These are phyloP conservation scores for Calamus simplicifolius DNA, from an alignment of 176 grass and related monocot species.

Conservation along the genomic window DNA sequence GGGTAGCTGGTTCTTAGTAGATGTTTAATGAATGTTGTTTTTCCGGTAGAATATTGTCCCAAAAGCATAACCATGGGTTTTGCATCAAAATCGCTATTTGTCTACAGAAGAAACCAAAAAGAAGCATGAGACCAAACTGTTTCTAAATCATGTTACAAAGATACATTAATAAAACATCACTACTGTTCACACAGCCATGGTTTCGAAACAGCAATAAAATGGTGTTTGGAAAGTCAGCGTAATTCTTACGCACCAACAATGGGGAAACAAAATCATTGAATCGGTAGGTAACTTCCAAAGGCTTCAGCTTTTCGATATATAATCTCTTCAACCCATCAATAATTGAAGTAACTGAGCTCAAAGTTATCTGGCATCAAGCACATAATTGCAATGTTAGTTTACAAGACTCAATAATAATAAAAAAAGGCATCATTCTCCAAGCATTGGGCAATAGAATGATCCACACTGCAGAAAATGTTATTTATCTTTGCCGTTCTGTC, in stretches of 20 bases:
- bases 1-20: slow-evolving; percentile 80
- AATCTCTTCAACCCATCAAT: slow-evolving; percentile 89
- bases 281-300: slow-evolving; percentile 91
- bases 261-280: slow-evolving; percentile 96
- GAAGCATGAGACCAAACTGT: not conserved
- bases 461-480: no score
- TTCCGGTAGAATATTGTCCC: slow-evolving; percentile 97
- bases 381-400: slow-evolving; percentile 1
- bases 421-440: no score
- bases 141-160: no score
- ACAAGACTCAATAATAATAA: no score
- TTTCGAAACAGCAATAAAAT: no score
- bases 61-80: slow-evolving; percentile 99
- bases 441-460: no score
- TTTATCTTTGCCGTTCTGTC: no score
- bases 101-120: slow-evolving; percentile 37
- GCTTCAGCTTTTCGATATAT: slow-evolving; percentile 91
- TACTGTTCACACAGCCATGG: no score
- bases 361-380: slow-evolving; percentile 50
- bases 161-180: no score
- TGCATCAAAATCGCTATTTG: slow-evolving; percentile 97
- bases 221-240: no score
- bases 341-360: slow-evolving; percentile 90
- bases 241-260: slow-evolving; percentile 46
- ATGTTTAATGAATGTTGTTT: slow-evolving; percentile 99